Base-by-base conservation (phyloP, 2,329 filamentous ascomycete genomes). In the Ceratocystis huliohia region DNA sequence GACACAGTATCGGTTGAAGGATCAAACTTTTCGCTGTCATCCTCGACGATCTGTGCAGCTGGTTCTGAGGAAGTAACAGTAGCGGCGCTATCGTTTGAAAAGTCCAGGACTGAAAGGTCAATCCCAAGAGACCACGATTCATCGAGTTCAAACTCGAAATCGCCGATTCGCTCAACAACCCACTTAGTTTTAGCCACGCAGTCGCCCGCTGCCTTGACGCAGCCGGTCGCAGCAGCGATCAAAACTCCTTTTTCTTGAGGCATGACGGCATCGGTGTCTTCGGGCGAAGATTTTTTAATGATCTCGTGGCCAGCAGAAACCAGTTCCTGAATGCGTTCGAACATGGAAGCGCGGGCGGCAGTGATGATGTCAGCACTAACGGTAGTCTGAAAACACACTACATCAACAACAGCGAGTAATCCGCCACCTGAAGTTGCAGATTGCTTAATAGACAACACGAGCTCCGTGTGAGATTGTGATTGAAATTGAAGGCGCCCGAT, bases 401-500 rank as follows among this genome's bases (percentile, higher is more conserved):
- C 84, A 72, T 95, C 89, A 10, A 96, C 84, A 10, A 96, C 85
- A 17, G 84, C 82, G 63, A 96, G 80, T 62, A 97, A 81, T 70
- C 88, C 84, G 61, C 87, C 87, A 69, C 92, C 95, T 2, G 92
- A 91, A 6, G 85, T 81, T 8, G 92, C 89, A 7, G 92, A 90
- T 73, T 93, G 87, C 73, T 89, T 87, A 61, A 95, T 93, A 17
- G 89, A 91, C 10, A 86, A 78, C 41, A 91, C 85, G 62, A 97
- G 81, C 74, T 96, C 91, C 0, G 88, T 84, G 7, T 91, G 88
- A 6, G 91, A 94, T 69, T 94, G 88, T n/a, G 92, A 94, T 74
- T 96, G 91, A 68, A 96, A 80, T 75, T 96, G 91, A 66, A 96
- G 82, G 46, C 85, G 81, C 17, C 94, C 94, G 73, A 97, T 93